phyloP scores from a whole-genome alignment of 2,329 filamentous ascomycete genomes.

The Tolypocladium album region DNA sequence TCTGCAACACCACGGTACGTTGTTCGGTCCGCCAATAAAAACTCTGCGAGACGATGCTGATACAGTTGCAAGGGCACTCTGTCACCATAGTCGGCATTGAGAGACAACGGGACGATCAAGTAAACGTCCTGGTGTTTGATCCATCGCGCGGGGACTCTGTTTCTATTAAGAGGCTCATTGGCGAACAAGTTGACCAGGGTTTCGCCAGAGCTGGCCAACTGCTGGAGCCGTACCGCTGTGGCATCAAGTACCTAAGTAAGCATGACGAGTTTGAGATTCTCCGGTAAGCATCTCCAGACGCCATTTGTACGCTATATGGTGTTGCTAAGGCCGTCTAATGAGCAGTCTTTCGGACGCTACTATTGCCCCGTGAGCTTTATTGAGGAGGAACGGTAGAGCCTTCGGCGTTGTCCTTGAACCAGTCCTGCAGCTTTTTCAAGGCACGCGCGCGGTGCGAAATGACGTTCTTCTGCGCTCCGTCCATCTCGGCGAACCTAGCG shows the following conservation, averaged over 20 bases:
- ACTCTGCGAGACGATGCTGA: background rate
- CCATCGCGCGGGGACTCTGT: slow-evolving; percentile 66
- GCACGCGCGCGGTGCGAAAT: slow-evolving; percentile 87
- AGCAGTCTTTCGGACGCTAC: background rate
- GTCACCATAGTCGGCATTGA: slow-evolving; percentile 85
- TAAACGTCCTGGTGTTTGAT: slow-evolving; percentile 77
- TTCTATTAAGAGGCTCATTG: slow-evolving; percentile 49
- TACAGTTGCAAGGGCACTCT: slow-evolving; percentile 55
- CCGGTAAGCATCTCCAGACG: slow-evolving; percentile 36
- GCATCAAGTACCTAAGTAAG: slow-evolving; percentile 53
- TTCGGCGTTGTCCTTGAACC: slow-evolving; percentile 45
- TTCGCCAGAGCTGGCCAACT: slow-evolving; percentile 28
- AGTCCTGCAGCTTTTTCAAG: slow-evolving; percentile 74
- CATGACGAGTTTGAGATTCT: slow-evolving; percentile 73
- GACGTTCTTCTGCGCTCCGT: slow-evolving; percentile 74
- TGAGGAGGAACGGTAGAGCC: slow-evolving; percentile 9
- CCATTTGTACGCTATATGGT: background rate
- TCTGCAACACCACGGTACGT: slow-evolving; percentile 66
- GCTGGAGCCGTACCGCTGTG: slow-evolving; percentile 65
- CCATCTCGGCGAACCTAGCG: slow-evolving; percentile 81
- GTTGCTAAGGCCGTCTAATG: background rate
- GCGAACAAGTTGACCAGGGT: slow-evolving; percentile 30
- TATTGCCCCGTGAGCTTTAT: background rate
- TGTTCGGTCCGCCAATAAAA: background rate
- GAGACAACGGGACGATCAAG: slow-evolving; percentile 48